Base-by-base conservation (phyloP, 371 early-diverging fungal species). In the Funneliformis caledonium region DNA sequence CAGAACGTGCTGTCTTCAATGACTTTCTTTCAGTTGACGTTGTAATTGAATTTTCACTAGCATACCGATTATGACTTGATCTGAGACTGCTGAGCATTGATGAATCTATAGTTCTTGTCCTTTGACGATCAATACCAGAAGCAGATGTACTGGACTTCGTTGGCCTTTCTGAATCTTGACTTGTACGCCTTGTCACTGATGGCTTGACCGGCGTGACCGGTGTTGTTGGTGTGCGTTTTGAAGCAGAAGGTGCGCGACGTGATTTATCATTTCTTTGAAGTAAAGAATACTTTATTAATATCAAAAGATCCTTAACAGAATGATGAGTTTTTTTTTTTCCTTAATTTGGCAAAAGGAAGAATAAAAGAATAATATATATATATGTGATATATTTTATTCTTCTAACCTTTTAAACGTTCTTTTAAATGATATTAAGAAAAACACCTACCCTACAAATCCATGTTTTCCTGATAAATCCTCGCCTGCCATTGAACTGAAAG, bases 1-100 rank as follows among this genome's bases (percentile, higher is more conserved):
- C 69, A 4, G 80, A 79, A n/a, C 72, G 70, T 70, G 80, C 37
- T 4, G 50, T n/a, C 19, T 69, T 69, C 16, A 70, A 26, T 14
- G 60, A 50, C 59, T 70, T 79, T 69, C 42, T 70, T 59, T 70
- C n/a, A 65, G 64, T 77, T 45, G 77, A 22, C n/a, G 48, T 48
- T 6, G 47, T 59, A 48, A 31, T 59, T 52, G 47, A 2, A 65
- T n/a, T 65, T 11, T 77, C 77, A 50, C 77, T 77, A 64, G 77
- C 31, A 47, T 77, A 77, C 26, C 65, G 42, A 50, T n/a, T 31
- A 48, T 77, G 77, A 77, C 62, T 31, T 65, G 10, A 48, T 37
- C 56, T 43, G 10, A 19, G n/a, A 12, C 16, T 75, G 42, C 76
- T 60, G 60, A 60, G 60, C 43, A 26, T 12, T 19, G 68, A 37